Evolutionary conservation across 1,284 basidiomycete genomes (phyloP).

Genomic region (Trametes hirsuta): DNA sequence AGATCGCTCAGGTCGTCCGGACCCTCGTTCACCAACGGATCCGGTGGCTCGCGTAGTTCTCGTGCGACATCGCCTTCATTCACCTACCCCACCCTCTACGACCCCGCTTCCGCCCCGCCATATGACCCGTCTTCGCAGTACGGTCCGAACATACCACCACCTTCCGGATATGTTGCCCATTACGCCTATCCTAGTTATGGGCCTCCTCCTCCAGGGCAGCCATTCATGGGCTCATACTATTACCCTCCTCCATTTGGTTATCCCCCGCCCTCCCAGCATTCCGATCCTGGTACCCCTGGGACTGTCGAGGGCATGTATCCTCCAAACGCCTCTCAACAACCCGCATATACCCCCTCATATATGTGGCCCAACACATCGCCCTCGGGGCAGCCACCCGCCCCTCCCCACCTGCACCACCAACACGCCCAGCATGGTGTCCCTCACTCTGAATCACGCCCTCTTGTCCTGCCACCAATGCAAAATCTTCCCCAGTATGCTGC

Average conservation of each 20-base stretch:
- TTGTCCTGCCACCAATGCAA: slow-evolving; percentile 26
- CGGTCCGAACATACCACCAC: slow-evolving; percentile 38
- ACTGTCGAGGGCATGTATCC: slow-evolving; percentile 38
- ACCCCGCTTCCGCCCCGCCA: slow-evolving; percentile 50
- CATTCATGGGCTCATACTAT: slow-evolving; percentile 45
- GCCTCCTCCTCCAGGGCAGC: slow-evolving; percentile 30
- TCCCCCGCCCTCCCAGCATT: slow-evolving; percentile 36
- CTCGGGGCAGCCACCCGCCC: slow-evolving; percentile 36
- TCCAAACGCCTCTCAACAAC: slow-evolving; percentile 34
- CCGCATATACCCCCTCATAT: slow-evolving; percentile 36
- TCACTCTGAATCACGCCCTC: slow-evolving; percentile 20
- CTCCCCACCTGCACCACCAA: slow-evolving; percentile 37
- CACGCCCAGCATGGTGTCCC: slow-evolving; percentile 32
- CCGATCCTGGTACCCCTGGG: slow-evolving; percentile 40
- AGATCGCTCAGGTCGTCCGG: slow-evolving; percentile 58
- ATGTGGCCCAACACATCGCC: slow-evolving; percentile 38
- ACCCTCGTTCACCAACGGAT: slow-evolving; percentile 53
- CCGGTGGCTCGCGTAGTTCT: slow-evolving; percentile 66
- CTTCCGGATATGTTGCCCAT: slow-evolving; percentile 35
- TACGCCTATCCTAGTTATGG: slow-evolving; percentile 39
- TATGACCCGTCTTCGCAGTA: slow-evolving; percentile 52
- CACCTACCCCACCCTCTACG: slow-evolving; percentile 70
- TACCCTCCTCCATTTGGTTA: slow-evolving; percentile 43
- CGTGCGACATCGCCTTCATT: slow-evolving; percentile 75
- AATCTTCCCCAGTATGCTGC: slow-evolving; percentile 39